Evolutionary conservation across 371 early-diverging fungal species (phyloP).

Genomic region (Phascolomyces articulosus): DNA sequence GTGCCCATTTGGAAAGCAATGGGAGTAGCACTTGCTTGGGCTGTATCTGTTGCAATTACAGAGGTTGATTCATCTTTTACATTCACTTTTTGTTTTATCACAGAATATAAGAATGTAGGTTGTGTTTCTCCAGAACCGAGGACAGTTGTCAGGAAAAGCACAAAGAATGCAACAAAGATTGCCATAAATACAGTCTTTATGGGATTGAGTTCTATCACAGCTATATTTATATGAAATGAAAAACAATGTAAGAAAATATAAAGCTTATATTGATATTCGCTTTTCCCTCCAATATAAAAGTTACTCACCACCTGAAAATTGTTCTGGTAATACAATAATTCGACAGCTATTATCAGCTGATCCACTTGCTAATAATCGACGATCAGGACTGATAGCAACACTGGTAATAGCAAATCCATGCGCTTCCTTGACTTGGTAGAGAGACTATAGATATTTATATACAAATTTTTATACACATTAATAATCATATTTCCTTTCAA

Average conservation of each 20-base stretch:
- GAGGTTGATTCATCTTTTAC: not conserved
- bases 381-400: slow-evolving; percentile 63
- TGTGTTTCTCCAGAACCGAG: not conserved
- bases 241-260: too few relatives aligned
- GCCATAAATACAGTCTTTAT: slow-evolving; percentile 40
- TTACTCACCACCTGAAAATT: slow-evolving; percentile 44
- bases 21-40: not conserved
- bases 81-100: too few relatives aligned
- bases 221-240: slow-evolving; percentile 7
- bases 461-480: not conserved
- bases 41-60: not conserved
- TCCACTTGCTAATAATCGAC: slow-evolving; percentile 60
- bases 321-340: slow-evolving; percentile 57
- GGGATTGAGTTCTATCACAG: slow-evolving; percentile 27
- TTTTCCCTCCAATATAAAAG: not conserved
- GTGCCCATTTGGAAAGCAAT: not conserved
- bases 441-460: slow-evolving; percentile 12
- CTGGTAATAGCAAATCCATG: slow-evolving; percentile 71
- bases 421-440: slow-evolving; percentile 56
- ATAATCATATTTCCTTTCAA: too few relatives aligned
- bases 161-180: slow-evolving; percentile 24
- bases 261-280: too few relatives aligned
- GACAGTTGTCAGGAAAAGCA: not conserved
- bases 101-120: not conserved
- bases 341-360: slow-evolving; percentile 72